Evolutionary conservation across 805 yeast genomes (phyloP).

Genomic region (Myxozyma nipponensis): DNA sequence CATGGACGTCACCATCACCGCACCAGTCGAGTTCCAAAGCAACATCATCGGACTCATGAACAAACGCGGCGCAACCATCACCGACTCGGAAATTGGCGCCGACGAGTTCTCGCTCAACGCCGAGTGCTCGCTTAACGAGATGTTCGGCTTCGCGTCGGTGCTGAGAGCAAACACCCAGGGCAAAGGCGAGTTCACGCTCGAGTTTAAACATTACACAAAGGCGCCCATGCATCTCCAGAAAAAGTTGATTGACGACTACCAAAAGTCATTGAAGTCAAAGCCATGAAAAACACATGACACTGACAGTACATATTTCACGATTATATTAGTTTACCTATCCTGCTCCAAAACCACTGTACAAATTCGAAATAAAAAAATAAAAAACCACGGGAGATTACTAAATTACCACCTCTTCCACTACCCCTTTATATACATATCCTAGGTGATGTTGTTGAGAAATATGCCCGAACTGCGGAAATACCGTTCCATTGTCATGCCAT

Average conservation of each 20-base stretch:
- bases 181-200: slow-evolving; percentile 95
- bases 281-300: too few relatives aligned
- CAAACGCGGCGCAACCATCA: slow-evolving; percentile 86
- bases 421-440: too few relatives aligned
- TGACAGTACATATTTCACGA: too few relatives aligned
- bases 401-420: too few relatives aligned
- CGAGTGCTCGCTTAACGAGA: slow-evolving; percentile 91
- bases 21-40: slow-evolving; percentile 97
- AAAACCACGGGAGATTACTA: too few relatives aligned
- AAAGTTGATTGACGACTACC: slow-evolving; percentile 80
- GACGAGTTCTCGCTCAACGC: slow-evolving; percentile 93
- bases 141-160: slow-evolving; percentile 95
- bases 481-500: too few relatives aligned
- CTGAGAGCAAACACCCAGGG: slow-evolving; percentile 98
- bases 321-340: too few relatives aligned
- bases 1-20: slow-evolving; percentile 87
- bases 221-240: slow-evolving; percentile 86
- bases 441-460: too few relatives aligned
- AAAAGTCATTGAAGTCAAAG: slow-evolving; percentile 55
- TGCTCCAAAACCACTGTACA: too few relatives aligned
- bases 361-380: too few relatives aligned
- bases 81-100: slow-evolving; percentile 87
- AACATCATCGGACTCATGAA: slow-evolving; percentile 84
- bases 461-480: too few relatives aligned
- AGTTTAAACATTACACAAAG: slow-evolving; percentile 88